Conservation (phyloP, 1,284 basidiomycete species). For the Vanrija sp. region DNA sequence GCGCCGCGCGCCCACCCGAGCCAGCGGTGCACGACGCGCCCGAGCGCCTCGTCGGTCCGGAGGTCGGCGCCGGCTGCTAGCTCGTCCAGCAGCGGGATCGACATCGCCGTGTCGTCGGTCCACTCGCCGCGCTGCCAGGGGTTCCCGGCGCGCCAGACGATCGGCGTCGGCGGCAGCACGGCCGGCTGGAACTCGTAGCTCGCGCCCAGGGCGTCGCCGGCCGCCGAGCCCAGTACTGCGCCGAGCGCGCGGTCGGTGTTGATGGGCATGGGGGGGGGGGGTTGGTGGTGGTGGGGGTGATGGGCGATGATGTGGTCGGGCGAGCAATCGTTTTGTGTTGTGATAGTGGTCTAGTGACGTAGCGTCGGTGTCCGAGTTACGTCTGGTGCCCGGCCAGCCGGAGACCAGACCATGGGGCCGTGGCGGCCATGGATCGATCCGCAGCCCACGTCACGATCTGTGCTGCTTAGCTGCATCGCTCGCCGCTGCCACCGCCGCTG, state of each 20-base stretch:
- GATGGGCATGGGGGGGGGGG: no score
- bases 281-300: no score
- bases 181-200: neutral
- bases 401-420: no score
- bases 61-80: conserved; percentile 1
- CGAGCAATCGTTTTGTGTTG: no score
- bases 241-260: conserved; percentile 2
- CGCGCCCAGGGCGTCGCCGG: conserved; percentile 13
- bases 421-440: no score
- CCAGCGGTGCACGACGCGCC: conserved; percentile 6
- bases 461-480: no score
- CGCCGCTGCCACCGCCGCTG: no score
- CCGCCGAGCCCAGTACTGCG: conserved; percentile 1
- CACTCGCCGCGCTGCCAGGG: conserved; percentile 1
- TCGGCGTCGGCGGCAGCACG: neutral
- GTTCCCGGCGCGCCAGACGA: neutral
- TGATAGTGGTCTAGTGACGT: no score
- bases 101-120: conserved; percentile 12
- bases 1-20: neutral
- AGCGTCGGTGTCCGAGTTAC: no score
- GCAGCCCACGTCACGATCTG: no score
- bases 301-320: no score
- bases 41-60: neutral
- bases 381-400: no score
- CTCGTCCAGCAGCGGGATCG: conserved; percentile 7